phyloP scores from a whole-genome alignment of 2,329 filamentous ascomycete species.

The Colletotrichum sp. region DNA sequence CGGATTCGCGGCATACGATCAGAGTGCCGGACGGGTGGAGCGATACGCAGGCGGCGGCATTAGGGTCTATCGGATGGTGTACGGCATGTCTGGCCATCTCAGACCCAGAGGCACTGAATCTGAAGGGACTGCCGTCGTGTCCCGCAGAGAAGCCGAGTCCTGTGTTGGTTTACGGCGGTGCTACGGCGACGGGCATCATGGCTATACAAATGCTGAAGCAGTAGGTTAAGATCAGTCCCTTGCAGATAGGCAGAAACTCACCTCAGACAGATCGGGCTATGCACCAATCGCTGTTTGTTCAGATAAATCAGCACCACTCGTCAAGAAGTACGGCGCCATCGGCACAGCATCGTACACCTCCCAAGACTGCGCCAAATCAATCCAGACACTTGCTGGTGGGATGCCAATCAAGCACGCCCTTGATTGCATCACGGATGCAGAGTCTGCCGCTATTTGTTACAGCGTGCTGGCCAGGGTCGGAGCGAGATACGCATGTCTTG shows the following conservation, averaged over 20 bases:
- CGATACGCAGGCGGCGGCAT: constrained; percentile 25
- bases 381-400: background rate
- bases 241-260: background rate
- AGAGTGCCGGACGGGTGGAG: constrained; percentile 24
- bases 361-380: background rate
- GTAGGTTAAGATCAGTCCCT: constrained; percentile 20
- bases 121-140: background rate
- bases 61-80: constrained; percentile 29
- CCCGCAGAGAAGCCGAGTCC: constrained; percentile 23
- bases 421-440: background rate
- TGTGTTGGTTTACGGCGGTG: constrained; percentile 33
- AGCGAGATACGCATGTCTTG: constrained; percentile 36
- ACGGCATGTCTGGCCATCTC: constrained; percentile 19
- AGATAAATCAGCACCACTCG: background rate
- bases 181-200: constrained; percentile 32
- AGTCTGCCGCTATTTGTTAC: constrained; percentile 25
- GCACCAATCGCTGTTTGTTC: background rate
- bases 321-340: background rate
- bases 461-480: constrained; percentile 30
- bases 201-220: constrained; percentile 30
- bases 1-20: constrained; percentile 8
- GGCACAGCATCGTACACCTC: background rate
- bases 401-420: background rate
- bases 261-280: background rate
- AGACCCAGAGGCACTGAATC: background rate